Evolutionary conservation across 768 basidiomycete species (phyloP), one percentile per base, ranked within the genome.

Genomic region (Gautieria morchelliformis): DNA sequence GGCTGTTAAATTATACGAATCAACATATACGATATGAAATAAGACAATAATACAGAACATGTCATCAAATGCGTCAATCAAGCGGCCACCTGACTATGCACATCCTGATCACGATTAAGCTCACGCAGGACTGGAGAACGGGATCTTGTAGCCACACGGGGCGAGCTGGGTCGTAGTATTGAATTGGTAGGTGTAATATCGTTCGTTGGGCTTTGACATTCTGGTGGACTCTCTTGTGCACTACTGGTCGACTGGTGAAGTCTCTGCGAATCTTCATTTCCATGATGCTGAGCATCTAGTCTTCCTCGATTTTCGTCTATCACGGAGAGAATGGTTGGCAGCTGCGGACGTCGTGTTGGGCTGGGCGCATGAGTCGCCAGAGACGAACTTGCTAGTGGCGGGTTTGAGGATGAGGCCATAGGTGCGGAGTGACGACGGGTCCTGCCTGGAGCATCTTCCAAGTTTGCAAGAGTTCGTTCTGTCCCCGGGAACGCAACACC

Each of bases 271-370:
- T 3, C 24, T 19, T 61, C 62, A n/a, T 59, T 60, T 52, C 58
- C 62, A 48, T 40, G 24, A 50, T 48, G 46, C 41, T 60, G 56
- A 53, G 61, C 66, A 64, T 32, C 35, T 12, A 53, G 48, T 19
- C 68, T 72, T 53, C 73, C 60, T 56, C 72, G 78, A 32, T 69
- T 68, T 69, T 90, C 88, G 59, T 87, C 84, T 55, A 90, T 83
- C 20, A 81, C 78, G 32, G 85, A 69, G n/a, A 90, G 72, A n/a
- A 85, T 80, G 58, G 75, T 83, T 48, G 85, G 83, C 45, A 89
- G 76, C 66, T 87, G 88, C 17, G 79, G 50, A 5, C 52, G 58
- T 42, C 49, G 58, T 15, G 15, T 19, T 10, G 58, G 27, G 72
- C 67, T 32, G 80, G 81, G 30, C 76, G 73, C 4, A 83, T 80